Base-by-base conservation (phyloP, 1,139 yeast genomes). In the Blastobotrys proliferans region DNA sequence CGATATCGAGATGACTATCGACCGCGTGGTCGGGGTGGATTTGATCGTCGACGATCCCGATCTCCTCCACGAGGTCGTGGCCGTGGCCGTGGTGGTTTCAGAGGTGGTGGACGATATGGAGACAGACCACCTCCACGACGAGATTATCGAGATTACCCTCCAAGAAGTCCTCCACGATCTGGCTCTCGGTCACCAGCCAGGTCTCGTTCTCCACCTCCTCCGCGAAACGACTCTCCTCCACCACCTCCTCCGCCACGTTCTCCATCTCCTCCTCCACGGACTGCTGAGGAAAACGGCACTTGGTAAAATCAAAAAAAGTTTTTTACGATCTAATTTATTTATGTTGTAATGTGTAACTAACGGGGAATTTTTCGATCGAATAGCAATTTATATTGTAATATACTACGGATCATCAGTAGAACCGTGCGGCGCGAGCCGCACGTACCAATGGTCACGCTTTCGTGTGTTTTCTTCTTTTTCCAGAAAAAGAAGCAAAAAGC, bases 1-100 rank as follows among this genome's bases (percentile, higher is more conserved):
- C 38, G 44, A n/a, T 42, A 52, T 13, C 35, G 47, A 24, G 45
- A 41, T 30, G 48, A 43, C 20, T 41, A 30, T 25, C 28, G 37
- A 35, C 20, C 20, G 4, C 33, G 57, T 11, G 56, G 51, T 19
- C 45, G 49, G 18, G 44, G 42, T 32, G 47, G 50, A 29, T 32
- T 41, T 24, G 22, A 43, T 10, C 43, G 52, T 22, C 47, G 50
- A 35, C 38, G 49, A n/a, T 30, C 29, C 19, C 21, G 46, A 18
- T 32, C 33, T 2, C 40, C 40, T n/a, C 34, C 40, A 26, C 29
- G 29, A 6, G 14, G 29, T 6, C 6, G 35, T 24, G 37, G 24
- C n/a, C 37, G 37, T 22, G 20, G 40, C 6, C 35, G 35, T 2
- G 19, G 35, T 11, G 31, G 26, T n/a, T 16, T 11, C 18, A n/a